Evolutionary conservation across 495 filamentous ascomycete genomes (phyloP).

Genomic region (Penicillium nucicola): DNA sequence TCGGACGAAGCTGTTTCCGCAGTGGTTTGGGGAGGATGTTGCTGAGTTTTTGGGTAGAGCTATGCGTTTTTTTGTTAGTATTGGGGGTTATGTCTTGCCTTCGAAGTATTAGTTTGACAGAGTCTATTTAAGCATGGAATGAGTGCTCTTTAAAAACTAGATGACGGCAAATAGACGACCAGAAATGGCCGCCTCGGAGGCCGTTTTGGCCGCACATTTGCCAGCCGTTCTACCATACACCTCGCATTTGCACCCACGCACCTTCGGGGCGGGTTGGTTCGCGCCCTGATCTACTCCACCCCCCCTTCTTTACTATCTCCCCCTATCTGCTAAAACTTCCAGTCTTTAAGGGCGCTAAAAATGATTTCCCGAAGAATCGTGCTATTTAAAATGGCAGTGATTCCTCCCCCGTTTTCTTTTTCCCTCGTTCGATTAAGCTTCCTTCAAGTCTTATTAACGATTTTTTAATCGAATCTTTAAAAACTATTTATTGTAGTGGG

Average conservation of each 20-base stretch:
- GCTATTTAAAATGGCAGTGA: slow-evolving; percentile 6
- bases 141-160: no score
- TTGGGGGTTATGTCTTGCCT: slow-evolving; percentile 32
- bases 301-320: neutral
- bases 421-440: neutral
- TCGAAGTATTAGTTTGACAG: slow-evolving; percentile 1
- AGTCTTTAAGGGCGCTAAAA: no score
- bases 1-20: slow-evolving; percentile 12
- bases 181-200: slow-evolving; percentile 1
- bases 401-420: neutral
- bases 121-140: no score
- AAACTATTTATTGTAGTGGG: no score
- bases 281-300: neutral
- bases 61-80: slow-evolving; percentile 23
- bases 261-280: slow-evolving; percentile 3
- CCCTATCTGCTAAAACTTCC: no score
- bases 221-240: slow-evolving; percentile 14
- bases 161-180: slow-evolving; percentile 10
- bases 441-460: no score
- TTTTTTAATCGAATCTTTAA: no score
- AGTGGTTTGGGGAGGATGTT: slow-evolving; percentile 27
- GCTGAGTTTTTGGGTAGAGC: slow-evolving; percentile 21
- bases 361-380: neutral
- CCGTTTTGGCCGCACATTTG: slow-evolving; percentile 15
- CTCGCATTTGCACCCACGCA: slow-evolving; percentile 2